Conservation (phyloP, 2,329 filamentous ascomycete genomes). For the Zasmidium angulare region DNA sequence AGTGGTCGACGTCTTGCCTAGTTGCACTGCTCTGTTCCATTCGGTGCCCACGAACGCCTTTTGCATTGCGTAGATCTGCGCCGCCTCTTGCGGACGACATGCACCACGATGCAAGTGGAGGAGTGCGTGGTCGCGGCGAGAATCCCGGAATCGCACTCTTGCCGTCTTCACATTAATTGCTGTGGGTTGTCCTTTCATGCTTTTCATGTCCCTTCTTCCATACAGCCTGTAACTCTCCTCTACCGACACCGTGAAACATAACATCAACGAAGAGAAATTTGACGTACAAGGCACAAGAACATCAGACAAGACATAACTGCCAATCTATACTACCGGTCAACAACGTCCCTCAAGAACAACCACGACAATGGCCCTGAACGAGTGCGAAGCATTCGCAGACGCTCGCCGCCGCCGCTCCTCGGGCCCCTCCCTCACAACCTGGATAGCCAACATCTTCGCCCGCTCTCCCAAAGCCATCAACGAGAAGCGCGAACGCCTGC, state of each 20-base stretch:
- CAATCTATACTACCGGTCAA: too few relatives aligned
- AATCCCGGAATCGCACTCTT: neutral
- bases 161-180: neutral
- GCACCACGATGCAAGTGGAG: neutral
- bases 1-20: neutral
- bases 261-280: too few relatives aligned
- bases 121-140: neutral
- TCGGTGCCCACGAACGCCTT: too few relatives aligned
- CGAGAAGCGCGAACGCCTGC: constrained; percentile 8
- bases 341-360: neutral
- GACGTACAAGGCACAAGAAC: too few relatives aligned
- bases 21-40: neutral
- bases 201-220: neutral
- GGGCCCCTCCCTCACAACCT: neutral
- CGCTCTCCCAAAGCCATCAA: constrained; percentile 10
- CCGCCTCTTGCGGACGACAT: neutral
- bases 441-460: constrained; percentile 8
- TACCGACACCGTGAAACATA: too few relatives aligned
- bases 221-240: neutral
- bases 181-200: neutral
- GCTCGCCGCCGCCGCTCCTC: neutral
- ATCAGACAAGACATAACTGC: too few relatives aligned
- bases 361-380: neutral
- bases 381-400: neutral
- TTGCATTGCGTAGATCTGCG: neutral